A percentile compares a stretch with the other conserved stretches of the same genome.
These are phyloP conservation scores for Ogataea glucozyma DNA, from an alignment of 805 yeast species.

Conservation along the genomic window DNA sequence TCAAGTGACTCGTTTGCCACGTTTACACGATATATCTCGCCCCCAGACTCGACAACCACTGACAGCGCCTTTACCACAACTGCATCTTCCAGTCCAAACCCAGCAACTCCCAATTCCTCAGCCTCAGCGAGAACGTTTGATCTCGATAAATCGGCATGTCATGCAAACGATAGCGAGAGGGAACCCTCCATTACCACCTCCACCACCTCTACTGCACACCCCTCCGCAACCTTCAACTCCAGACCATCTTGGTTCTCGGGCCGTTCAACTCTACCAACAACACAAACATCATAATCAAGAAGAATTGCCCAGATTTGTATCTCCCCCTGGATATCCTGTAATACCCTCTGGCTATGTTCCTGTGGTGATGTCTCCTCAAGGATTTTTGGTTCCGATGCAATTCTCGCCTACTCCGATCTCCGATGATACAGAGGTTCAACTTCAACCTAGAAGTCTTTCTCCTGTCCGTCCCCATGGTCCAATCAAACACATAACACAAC, in stretches of 20 bases:
- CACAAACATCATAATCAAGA: conserved; percentile 10
- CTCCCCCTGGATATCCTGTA: conserved; percentile 27
- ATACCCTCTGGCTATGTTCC: conserved; percentile 33
- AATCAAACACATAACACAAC: conserved; percentile 15
- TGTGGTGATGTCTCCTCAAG: conserved; percentile 34
- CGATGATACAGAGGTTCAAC: conserved; percentile 6
- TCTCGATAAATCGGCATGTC: conserved; percentile 20
- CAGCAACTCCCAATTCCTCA: conserved; percentile 12
- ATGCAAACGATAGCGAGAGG: conserved; percentile 19
- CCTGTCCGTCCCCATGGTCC: conserved; percentile 10
- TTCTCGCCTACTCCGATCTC: conserved; percentile 21
- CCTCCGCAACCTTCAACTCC: too few species aligned
- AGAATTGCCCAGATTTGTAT: conserved; percentile 23
- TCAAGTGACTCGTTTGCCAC: neutral
- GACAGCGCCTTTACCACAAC: neutral
- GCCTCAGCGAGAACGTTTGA: conserved; percentile 18
- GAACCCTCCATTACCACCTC: conserved; percentile 10
- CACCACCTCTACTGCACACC: conserved; percentile 7
- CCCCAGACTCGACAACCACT: too few species aligned
- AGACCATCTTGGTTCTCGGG: too few species aligned
- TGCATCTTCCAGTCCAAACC: neutral
- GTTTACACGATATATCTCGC: neutral
- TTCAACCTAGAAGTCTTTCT: conserved; percentile 3
- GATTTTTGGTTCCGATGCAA: conserved; percentile 32
- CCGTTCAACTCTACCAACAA: conserved; percentile 2